A percentile compares a stretch with the other conserved stretches of the same genome.
phyloP scores from a whole-genome alignment of 352 stramenopile genomes.

The Phytophthora macrochlamydospora region DNA sequence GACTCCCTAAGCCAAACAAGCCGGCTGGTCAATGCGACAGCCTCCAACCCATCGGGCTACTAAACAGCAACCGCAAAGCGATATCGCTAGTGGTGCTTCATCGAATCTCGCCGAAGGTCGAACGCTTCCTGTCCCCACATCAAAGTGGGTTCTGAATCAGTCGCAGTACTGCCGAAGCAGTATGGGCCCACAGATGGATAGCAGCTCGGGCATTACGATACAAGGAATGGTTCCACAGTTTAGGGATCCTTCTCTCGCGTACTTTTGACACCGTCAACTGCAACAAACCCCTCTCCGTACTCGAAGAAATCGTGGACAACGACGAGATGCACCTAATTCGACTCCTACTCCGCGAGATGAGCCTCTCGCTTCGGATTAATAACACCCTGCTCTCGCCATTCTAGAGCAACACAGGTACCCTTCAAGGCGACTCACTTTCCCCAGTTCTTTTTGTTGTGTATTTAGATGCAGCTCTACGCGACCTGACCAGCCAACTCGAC shows the following conservation, averaged over 20 bases:
- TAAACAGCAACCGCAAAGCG: slow-evolving; percentile 6
- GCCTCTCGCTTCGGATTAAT: not conserved
- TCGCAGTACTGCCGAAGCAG: slow-evolving; percentile 2
- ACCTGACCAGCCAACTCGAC: not conserved
- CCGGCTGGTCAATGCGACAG: not conserved
- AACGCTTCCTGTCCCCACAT: not conserved
- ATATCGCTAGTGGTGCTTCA: slow-evolving; percentile 1
- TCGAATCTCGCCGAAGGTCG: slow-evolving; percentile 1
- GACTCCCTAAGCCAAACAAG: slow-evolving; percentile 8
- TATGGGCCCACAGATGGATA: too few species aligned
- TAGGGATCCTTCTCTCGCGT: too few species aligned
- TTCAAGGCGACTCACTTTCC: slow-evolving; percentile 11
- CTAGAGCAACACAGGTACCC: slow-evolving; percentile 6
- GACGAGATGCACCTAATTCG: slow-evolving; percentile 5
- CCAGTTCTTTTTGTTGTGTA: slow-evolving; percentile 10
- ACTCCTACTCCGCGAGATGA: slow-evolving; percentile 1
- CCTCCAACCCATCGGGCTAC: slow-evolving; percentile 9
- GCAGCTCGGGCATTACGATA: too few species aligned
- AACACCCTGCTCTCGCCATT: not conserved
- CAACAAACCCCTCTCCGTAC: not conserved
- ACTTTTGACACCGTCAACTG: too few species aligned
- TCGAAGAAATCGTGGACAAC: slow-evolving; percentile 3
- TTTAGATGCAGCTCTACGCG: slow-evolving; percentile 4
- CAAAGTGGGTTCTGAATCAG: not conserved
- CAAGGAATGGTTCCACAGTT: too few species aligned